Evolutionary conservation across 2,329 filamentous ascomycete genomes (phyloP).

Genomic region (Diplodia sapinea): DNA sequence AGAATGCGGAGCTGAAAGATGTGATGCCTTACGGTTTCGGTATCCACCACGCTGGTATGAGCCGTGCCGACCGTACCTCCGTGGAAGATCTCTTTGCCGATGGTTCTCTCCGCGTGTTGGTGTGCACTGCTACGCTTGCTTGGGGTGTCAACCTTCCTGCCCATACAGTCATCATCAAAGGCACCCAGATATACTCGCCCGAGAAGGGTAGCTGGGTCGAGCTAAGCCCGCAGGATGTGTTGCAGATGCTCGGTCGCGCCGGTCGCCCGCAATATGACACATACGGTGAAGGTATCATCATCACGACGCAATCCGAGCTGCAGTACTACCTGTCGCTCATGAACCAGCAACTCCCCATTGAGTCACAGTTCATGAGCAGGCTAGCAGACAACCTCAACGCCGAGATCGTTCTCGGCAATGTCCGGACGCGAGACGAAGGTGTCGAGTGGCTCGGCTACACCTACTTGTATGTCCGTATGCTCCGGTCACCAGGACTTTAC

Average conservation of each 20-base stretch:
- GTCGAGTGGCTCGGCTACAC: slow-evolving; percentile 99
- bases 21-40: slow-evolving; percentile 95
- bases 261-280: slow-evolving; percentile 96
- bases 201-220: slow-evolving; percentile 99
- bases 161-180: slow-evolving; percentile 98
- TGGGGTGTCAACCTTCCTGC: slow-evolving; percentile 99
- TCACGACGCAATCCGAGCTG: slow-evolving; percentile 92
- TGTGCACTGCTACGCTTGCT: slow-evolving; percentile 95
- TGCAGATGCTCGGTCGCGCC: slow-evolving; percentile 98
- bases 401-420: slow-evolving; percentile 91
- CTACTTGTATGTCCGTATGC: slow-evolving; percentile 96
- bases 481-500: slow-evolving; percentile 91
- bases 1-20: slow-evolving; percentile 89
- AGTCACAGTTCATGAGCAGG: slow-evolving; percentile 92
- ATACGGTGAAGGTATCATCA: slow-evolving; percentile 98
- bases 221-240: slow-evolving; percentile 92
- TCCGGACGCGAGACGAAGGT: slow-evolving; percentile 88
- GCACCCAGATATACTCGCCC: slow-evolving; percentile 95
- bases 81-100: slow-evolving; percentile 94
- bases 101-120: slow-evolving; percentile 90
- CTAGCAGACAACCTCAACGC: slow-evolving; percentile 96
- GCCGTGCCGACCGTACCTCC: slow-evolving; percentile 87
- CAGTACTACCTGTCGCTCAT: slow-evolving; percentile 96
- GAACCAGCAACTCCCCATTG: slow-evolving; percentile 96
- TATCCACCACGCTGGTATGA: slow-evolving; percentile 98